Base-by-base conservation (phyloP, 805 yeast species). In the Metschnikowia kofuensis region DNA sequence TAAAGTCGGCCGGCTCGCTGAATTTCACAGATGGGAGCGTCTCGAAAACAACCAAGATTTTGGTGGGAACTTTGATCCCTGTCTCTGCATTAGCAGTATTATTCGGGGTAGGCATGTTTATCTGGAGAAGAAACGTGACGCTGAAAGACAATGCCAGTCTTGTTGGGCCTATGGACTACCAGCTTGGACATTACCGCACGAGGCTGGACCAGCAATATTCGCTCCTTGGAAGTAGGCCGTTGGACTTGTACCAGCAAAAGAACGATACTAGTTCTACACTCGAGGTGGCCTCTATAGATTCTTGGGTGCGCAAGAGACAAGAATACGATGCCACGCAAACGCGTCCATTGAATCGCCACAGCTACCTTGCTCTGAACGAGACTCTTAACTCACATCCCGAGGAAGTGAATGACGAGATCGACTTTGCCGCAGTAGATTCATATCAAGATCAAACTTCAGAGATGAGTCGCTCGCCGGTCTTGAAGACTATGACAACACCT, bases 241-340 rank as follows among this genome's bases (percentile, higher is more conserved):
- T 54, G 44, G 48, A 51, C 30, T 38, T 53, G 28, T 54, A 47
- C 48, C 46, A 34, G 29, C 49, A 46, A 21, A 26, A 11, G 7
- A 64, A 66, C 50, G 76, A 73, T 46, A 60, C 67, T 2, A 59
- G 51, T 31, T 68, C 73, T 1, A 71, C 77, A 0, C 54, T 73
- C 31, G 84, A 77, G 44, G 76, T 67, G 28, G 63, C 74, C 9
- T 78, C 83, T 5, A 74, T 80, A 26, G 75, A 74, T 50, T 76
- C 81, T 21, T 79, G 83, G 83, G 71, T 73, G 38, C 66, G 72
- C 29, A 79, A 79, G 57, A 62, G 83, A 52, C 75, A 74, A 46
- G 74, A 74, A 48, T 78, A 67, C 52, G 82, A 75, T 7, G 60
- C 54, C 35, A 53, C 58, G 31, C 53, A 49, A 47, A 32, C 27